Evolutionary conservation across 176 grass and related monocot species (phyloP).

Genomic region (Saccharum officinarum): DNA sequence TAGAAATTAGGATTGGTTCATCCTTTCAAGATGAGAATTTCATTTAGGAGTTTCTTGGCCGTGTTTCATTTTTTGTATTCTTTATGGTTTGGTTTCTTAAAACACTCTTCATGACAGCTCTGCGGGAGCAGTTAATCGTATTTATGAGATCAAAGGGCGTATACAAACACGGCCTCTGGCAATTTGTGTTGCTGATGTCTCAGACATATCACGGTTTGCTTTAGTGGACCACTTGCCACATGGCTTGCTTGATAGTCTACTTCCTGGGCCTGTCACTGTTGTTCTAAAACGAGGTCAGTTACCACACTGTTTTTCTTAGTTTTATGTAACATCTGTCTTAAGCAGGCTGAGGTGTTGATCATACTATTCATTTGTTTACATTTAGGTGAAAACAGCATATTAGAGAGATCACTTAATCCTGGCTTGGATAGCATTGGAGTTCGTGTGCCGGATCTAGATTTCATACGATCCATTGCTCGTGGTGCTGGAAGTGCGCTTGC

Average conservation of each 20-base stretch:
- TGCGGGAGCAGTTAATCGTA: conserved; percentile 73
- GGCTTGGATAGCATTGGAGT: conserved; percentile 84
- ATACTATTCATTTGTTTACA: conserved; percentile 3
- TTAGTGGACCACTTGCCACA: conserved; percentile 73
- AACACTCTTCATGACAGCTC: conserved; percentile 69
- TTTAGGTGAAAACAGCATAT: conserved; percentile 64
- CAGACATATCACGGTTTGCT: conserved; percentile 78
- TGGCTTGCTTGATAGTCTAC: conserved; percentile 75
- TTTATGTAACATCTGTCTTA: conserved; percentile 2
- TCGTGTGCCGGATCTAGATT: conserved; percentile 75
- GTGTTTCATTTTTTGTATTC: conserved; percentile 25
- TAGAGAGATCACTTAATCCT: conserved; percentile 86
- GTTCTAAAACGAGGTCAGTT: conserved; percentile 85
- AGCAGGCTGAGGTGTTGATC: conserved; percentile 24
- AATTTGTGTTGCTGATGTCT: conserved; percentile 89
- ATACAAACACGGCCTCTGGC: conserved; percentile 75
- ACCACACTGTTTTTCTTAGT: background rate
- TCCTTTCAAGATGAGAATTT: background rate
- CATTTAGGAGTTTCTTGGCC: background rate
- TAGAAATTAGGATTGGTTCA: background rate
- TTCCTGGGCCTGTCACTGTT: conserved; percentile 91
- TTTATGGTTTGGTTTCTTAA: conserved; percentile 31
- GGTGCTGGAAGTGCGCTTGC: conserved; percentile 86
- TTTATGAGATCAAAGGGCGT: conserved; percentile 97
- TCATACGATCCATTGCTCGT: conserved; percentile 70